Evolutionary conservation across 163 green algal genomes (phyloP).

Genomic region (Smithsoniella earleae): DNA sequence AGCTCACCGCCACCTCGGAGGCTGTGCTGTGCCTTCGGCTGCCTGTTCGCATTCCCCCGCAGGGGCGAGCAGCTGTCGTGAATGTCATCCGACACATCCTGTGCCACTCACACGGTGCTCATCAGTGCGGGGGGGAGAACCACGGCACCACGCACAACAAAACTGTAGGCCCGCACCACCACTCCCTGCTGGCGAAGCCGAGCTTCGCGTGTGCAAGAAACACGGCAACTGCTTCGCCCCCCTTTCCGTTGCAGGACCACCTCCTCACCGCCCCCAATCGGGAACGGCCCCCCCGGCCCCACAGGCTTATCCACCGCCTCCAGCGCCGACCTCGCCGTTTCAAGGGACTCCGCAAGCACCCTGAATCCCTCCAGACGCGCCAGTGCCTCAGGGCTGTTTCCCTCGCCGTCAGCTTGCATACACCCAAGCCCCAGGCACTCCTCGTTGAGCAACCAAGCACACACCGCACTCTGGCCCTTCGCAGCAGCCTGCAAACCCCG

Average conservation of each 20-base stretch:
- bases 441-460: constrained; percentile 26
- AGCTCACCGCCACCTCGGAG: not conserved
- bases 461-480: constrained; percentile 6
- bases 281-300: too few species aligned
- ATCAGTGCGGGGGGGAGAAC: not conserved
- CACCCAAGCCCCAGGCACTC: not conserved
- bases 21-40: not conserved
- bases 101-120: not conserved
- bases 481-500: too few species aligned
- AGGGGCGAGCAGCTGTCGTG: not conserved
- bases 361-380: constrained; percentile 19
- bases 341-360: not conserved
- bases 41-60: constrained; percentile 18
- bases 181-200: too few species aligned
- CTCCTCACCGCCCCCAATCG: too few species aligned
- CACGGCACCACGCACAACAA: not conserved
- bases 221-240: too few species aligned
- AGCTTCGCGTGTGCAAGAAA: too few species aligned
- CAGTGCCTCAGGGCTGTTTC: constrained; percentile 28
- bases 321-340: too few species aligned
- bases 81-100: constrained; percentile 25
- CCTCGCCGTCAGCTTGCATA: constrained; percentile 5
- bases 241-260: too few species aligned
- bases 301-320: too few species aligned
- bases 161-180: too few species aligned